Conservation (phyloP, 73 alveolate genomes). For the Tetrahymena malaccensis region DNA sequence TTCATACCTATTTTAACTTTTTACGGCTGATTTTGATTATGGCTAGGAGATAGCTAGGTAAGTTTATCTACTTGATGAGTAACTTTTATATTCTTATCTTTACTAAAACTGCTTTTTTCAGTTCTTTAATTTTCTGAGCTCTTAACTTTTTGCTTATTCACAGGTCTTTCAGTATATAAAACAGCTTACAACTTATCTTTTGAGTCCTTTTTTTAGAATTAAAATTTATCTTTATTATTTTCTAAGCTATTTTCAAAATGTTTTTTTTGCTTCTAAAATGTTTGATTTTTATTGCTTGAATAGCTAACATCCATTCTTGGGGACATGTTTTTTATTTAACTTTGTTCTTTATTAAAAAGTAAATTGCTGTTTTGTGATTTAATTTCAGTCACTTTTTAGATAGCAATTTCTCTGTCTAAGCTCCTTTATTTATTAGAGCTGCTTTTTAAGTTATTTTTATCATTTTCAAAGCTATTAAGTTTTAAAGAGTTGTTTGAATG, state of each 20-base stretch:
- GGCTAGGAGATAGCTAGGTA: background rate
- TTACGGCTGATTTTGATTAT: background rate
- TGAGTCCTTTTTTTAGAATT: background rate
- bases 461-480: background rate
- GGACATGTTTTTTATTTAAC: background rate
- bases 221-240: too few relatives aligned
- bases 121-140: background rate
- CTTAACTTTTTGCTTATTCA: too few relatives aligned
- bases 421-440: background rate
- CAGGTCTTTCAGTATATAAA: background rate
- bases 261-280: background rate
- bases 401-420: background rate
- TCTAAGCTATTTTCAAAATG: background rate
- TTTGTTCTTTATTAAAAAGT: background rate
- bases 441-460: background rate
- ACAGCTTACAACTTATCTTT: background rate
- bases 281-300: background rate
- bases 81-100: background rate
- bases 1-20: background rate
- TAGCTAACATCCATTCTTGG: background rate
- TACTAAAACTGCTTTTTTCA: background rate
- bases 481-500: background rate
- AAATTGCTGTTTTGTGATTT: background rate
- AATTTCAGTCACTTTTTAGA: background rate
- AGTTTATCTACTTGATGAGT: background rate